Base-by-base conservation (phyloP, 164 flowering plant genomes). In the Buxus sempervirens region DNA sequence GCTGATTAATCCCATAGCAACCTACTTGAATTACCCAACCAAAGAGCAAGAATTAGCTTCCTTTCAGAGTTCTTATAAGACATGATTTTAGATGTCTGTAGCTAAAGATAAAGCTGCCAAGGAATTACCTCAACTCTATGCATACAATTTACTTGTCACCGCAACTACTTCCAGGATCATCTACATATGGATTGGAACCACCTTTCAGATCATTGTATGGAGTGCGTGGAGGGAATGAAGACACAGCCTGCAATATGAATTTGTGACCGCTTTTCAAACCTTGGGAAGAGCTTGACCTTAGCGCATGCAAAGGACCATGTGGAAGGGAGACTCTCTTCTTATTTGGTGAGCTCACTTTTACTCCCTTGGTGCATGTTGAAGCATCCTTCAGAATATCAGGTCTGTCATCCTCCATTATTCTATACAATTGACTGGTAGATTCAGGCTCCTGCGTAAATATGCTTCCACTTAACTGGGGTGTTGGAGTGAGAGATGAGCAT, bases 291-390 rank as follows among this genome's bases (percentile, higher is more conserved):
- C 77, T 78, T 42, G 83, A 82, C 57, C 80, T 79, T 60, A 80
- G 73, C 66, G 72, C 82, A 22, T 71, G 70, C 54, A 64, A 60
- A 27, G 36, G 80, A 64, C 57, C 65, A 23, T 82, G 83, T 41
- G 92, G 90, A 75, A 93, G 88, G 69, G 91, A 86, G 66, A 88
- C 80, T 32, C 90, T 83, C 75, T 89, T 90, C 65, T 79, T 74
- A 68, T 83, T 88, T 20, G 96, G 95, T 19, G 96, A 90, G 71
- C 82, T 79, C 57, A 76, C 84, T 78, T 85, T 85, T 20, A 85
- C 84, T 49, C 80, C 62, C 70, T 78, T 73, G 13, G 49, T 60
- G 19, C 85, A 79, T 19, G 84, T 72, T 58, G 76, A 60, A 63
- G 77, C 54, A 42, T 86, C 84, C 70, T 82, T 82, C 68, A 85